Conservation (phyloP, 352 stramenopile genomes). For the Globisporangium nodosum region DNA sequence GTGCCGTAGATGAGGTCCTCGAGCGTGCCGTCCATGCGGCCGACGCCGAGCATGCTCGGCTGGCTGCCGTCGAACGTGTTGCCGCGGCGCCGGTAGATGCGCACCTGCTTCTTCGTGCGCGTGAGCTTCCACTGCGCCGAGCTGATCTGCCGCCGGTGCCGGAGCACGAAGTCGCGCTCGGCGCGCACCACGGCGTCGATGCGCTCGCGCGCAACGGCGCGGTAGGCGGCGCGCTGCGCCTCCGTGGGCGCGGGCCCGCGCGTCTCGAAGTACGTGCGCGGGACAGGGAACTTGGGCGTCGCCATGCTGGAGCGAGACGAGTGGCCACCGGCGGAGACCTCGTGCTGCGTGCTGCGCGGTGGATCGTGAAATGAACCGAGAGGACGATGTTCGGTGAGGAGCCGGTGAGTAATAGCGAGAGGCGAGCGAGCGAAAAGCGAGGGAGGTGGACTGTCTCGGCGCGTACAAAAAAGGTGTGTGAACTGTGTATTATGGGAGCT, state of each 20-base stretch:
- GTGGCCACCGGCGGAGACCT: too few species aligned
- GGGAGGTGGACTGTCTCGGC: too few species aligned
- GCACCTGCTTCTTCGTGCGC: slow-evolving; percentile 22
- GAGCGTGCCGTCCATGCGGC: slow-evolving; percentile 36
- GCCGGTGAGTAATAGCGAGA: too few species aligned
- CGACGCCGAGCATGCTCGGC: slow-evolving; percentile 35
- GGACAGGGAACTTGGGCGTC: slow-evolving; percentile 12
- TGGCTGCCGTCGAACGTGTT: slow-evolving; percentile 4
- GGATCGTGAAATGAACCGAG: too few species aligned
- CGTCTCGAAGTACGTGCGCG: slow-evolving; percentile 12
- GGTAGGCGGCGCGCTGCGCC: slow-evolving; percentile 3
- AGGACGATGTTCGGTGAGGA: too few species aligned
- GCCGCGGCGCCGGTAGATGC: slow-evolving; percentile 33
- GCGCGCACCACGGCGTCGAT: slow-evolving; percentile 7
- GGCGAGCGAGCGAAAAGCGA: too few species aligned
- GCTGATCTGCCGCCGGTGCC: slow-evolving; percentile 3
- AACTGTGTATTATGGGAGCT: too few species aligned
- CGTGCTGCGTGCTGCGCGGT: background rate
- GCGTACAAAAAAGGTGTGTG: too few species aligned
- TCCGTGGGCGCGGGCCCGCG: slow-evolving; percentile 1
- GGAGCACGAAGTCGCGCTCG: slow-evolving; percentile 9
- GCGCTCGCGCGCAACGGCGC: slow-evolving; percentile 1
- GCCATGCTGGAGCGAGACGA: too few species aligned
- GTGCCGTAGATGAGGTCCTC: slow-evolving; percentile 47
- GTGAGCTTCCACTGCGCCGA: slow-evolving; percentile 10